Conservation (phyloP, 306 rosid species). For the Rosa multiflora region DNA sequence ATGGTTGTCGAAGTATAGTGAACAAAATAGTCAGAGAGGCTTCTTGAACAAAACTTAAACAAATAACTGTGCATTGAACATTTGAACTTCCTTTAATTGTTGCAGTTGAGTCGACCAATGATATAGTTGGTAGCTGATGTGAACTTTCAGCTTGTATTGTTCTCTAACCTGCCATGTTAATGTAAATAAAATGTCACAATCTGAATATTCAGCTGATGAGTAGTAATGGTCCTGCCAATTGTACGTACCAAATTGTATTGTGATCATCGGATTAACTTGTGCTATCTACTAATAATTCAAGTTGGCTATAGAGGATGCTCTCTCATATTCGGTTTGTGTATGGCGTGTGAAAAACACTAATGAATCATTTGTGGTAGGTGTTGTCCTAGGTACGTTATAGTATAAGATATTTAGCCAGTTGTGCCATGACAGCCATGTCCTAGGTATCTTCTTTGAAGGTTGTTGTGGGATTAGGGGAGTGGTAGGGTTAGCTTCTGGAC, state of each 20-base stretch:
- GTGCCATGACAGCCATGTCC: too few species aligned
- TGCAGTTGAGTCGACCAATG: background rate
- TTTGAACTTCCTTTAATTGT: background rate
- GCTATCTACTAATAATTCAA: background rate
- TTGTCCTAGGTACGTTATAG: too few species aligned
- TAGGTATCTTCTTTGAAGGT: too few species aligned
- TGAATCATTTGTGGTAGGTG: too few species aligned
- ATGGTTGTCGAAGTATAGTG: background rate
- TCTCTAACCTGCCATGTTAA: background rate
- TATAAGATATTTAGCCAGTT: too few species aligned
- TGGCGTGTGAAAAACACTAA: too few species aligned
- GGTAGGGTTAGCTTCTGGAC: too few species aligned
- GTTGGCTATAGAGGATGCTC: background rate
- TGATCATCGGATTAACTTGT: background rate
- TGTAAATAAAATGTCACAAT: background rate
- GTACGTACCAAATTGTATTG: background rate
- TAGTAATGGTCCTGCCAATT: background rate
- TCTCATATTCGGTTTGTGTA: background rate
- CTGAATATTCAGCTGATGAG: constrained; percentile 11
- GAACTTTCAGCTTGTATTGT: background rate
- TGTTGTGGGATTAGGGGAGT: too few species aligned
- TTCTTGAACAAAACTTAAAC: background rate
- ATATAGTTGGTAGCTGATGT: background rate
- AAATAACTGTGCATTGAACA: background rate
- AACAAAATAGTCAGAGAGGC: background rate